Evolutionary conservation across 2,329 filamentous ascomycete species (phyloP).

Genomic region (Dissoconium aciculare): DNA sequence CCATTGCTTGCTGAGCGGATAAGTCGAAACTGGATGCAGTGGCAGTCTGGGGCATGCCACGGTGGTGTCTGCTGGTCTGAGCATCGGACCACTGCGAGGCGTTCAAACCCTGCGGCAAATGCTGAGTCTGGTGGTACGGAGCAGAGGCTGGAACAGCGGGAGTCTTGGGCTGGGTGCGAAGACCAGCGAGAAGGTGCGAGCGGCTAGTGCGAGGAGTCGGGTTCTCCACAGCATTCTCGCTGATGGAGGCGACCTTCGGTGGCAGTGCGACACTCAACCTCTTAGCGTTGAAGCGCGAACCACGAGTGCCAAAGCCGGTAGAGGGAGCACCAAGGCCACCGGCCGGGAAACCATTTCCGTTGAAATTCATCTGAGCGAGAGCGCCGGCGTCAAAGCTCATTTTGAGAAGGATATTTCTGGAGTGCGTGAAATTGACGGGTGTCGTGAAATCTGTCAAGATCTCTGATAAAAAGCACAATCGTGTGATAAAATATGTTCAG

Average conservation of each 20-base stretch:
- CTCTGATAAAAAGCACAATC: no score
- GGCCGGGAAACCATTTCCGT: conserved; percentile 40
- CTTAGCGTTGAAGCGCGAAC: conserved; percentile 69
- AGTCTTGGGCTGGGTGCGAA: conserved; percentile 87
- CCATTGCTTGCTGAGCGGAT: conserved; percentile 32
- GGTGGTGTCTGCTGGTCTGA: conserved; percentile 29
- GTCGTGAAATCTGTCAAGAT: neutral
- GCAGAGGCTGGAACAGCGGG: conserved; percentile 52
- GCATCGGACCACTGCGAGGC: conserved; percentile 33
- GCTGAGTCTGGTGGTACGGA: conserved; percentile 43
- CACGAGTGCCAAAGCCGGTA: conserved; percentile 71
- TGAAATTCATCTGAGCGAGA: conserved; percentile 97
- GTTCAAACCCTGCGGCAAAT: conserved; percentile 32
- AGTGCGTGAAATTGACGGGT: neutral
- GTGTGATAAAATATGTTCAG: neutral
- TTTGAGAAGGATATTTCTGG: no score
- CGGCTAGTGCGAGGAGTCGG: conserved; percentile 86
- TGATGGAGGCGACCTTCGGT: conserved; percentile 51
- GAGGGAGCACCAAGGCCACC: conserved; percentile 60
- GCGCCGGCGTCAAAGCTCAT: conserved; percentile 82
- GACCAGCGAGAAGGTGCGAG: conserved; percentile 80
- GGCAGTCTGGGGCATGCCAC: conserved; percentile 43
- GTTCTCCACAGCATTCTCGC: conserved; percentile 51
- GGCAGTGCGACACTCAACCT: conserved; percentile 65
- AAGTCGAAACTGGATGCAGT: conserved; percentile 36